Evolutionary conservation across 495 filamentous ascomycete genomes (phyloP).

Genomic region (Xylona heveae): DNA sequence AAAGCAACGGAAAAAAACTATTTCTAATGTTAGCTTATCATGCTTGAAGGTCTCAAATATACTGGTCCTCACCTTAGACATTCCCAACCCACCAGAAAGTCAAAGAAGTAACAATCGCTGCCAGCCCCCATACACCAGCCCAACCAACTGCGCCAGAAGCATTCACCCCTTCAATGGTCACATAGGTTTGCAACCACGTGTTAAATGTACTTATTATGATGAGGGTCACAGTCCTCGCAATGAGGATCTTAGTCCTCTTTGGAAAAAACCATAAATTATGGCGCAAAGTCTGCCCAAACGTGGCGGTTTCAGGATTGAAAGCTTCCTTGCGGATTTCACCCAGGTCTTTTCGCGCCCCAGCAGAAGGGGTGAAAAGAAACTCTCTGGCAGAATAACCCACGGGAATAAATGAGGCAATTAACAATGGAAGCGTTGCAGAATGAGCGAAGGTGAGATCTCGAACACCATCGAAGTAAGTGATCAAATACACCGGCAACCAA

Average conservation of each 20-base stretch:
- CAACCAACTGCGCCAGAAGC: slow-evolving; percentile 43
- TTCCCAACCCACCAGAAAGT: slow-evolving; percentile 37
- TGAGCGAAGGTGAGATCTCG: slow-evolving; percentile 40
- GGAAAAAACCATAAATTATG: slow-evolving; percentile 37
- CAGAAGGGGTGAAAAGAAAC: slow-evolving; percentile 57
- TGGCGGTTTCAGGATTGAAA: slow-evolving; percentile 32
- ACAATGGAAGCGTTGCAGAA: slow-evolving; percentile 24
- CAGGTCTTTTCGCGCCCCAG: slow-evolving; percentile 20
- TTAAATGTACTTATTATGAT: slow-evolving; percentile 31
- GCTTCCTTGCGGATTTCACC: slow-evolving; percentile 14
- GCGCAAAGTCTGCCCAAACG: slow-evolving; percentile 33
- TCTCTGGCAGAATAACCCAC: slow-evolving; percentile 43
- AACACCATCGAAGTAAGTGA: slow-evolving; percentile 47
- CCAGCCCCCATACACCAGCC: slow-evolving; percentile 46
- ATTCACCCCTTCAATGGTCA: slow-evolving; percentile 44
- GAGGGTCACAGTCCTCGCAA: slow-evolving; percentile 39
- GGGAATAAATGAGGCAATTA: slow-evolving; percentile 34
- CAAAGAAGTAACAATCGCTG: slow-evolving; percentile 32
- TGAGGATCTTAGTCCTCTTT: slow-evolving; percentile 39
- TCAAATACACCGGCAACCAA: slow-evolving; percentile 43
- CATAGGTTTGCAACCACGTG: slow-evolving; percentile 39
- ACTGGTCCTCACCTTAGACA: slow-evolving; percentile 18
- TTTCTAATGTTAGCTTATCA: no score
- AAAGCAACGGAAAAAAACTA: no score
- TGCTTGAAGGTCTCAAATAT: no score